Evolutionary conservation across 805 yeast species (phyloP), one percentile per base, ranked within the genome.

Genomic region (Lipomyces chichibuensis): DNA sequence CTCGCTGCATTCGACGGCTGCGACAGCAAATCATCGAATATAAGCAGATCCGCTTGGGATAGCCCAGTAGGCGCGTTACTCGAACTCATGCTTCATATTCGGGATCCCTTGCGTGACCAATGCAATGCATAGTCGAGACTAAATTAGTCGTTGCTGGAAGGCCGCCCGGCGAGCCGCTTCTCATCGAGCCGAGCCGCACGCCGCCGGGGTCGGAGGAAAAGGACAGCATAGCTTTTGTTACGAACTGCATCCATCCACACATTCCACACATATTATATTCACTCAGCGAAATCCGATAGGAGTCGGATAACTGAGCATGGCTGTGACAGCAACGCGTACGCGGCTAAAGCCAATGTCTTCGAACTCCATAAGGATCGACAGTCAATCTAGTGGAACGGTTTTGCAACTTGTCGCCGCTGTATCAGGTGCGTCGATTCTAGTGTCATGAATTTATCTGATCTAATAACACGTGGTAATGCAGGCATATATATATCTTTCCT

Each of bases 401-500:
- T 32, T 57, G 33, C 58, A 60, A 9, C 54, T 64, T 14, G 9
- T 46, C 52, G 8, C 55, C 23, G 63, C 64, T 27, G 56, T 63
- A 25, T 13, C 53, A 27, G 66, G 66, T 29, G 52, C 35, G 61
- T 20, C 37, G 4, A n/a, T 27, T 27, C 23, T 3, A 9, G 32
- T n/a, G n/a, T 25, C 11, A 2, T 25, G 23, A 29, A 55, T 17
- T 23, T 8, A 20, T 54, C 32, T 56, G 58, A 46, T 13, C 20
- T 55, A 53, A 62, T 65, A 4, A 54, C 80, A 3, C 83, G 84
- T 65, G 79, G 82, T 1, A 25, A 25, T 52, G 57, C 72, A 8
- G 98, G 98, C 0, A 90, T 95, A 49, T 95, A 95, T 75, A 86
- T 85, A 1, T 89, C 97, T 59, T 95, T 95, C 74, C 79, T 95